A percentile compares a stretch with the other conserved stretches of the same genome.
Evolutionary conservation across 2,329 filamentous ascomycete species (phyloP).

Genomic region (Helminthosporium solani): DNA sequence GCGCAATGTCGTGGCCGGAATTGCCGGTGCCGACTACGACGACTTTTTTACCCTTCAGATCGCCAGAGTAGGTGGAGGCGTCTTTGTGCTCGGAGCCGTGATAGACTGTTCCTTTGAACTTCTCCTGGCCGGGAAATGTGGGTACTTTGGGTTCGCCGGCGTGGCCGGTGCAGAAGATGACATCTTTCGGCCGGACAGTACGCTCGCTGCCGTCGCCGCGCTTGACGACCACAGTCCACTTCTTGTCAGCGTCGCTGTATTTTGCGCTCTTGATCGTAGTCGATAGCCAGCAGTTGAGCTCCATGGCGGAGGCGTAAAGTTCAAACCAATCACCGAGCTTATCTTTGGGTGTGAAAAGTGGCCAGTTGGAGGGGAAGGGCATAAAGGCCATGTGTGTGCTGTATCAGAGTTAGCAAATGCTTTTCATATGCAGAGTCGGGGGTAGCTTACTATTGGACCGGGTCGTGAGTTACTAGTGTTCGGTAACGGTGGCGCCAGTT

Average conservation of each 20-base stretch:
- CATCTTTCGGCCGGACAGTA: constrained; percentile 58
- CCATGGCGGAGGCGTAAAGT: constrained; percentile 63
- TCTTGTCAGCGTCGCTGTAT: constrained; percentile 53
- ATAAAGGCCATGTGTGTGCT: constrained; percentile 57
- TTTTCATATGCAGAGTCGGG: neutral
- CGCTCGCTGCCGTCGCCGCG: constrained; percentile 49
- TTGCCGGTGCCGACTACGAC: constrained; percentile 69
- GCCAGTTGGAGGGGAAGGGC: constrained; percentile 65
- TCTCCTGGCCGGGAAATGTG: constrained; percentile 50
- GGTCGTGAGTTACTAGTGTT: constrained; percentile 65
- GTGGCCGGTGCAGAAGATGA: constrained; percentile 68
- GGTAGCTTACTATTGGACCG: constrained; percentile 47
- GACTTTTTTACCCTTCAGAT: constrained; percentile 58
- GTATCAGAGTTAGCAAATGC: constrained; percentile 20
- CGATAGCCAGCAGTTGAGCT: constrained; percentile 66
- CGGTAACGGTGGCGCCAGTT: constrained; percentile 55
- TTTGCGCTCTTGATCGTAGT: constrained; percentile 52
- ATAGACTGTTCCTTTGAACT: constrained; percentile 61
- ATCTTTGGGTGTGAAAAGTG: constrained; percentile 70
- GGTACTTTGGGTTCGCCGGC: constrained; percentile 63
- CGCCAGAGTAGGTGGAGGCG: constrained; percentile 56
- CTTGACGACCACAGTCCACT: constrained; percentile 59
- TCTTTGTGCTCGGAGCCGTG: constrained; percentile 46
- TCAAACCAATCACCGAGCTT: constrained; percentile 71
- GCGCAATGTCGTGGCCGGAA: constrained; percentile 68